Evolutionary conservation across 768 basidiomycete species (phyloP).

Genomic region (Termitomyces sp.): DNA sequence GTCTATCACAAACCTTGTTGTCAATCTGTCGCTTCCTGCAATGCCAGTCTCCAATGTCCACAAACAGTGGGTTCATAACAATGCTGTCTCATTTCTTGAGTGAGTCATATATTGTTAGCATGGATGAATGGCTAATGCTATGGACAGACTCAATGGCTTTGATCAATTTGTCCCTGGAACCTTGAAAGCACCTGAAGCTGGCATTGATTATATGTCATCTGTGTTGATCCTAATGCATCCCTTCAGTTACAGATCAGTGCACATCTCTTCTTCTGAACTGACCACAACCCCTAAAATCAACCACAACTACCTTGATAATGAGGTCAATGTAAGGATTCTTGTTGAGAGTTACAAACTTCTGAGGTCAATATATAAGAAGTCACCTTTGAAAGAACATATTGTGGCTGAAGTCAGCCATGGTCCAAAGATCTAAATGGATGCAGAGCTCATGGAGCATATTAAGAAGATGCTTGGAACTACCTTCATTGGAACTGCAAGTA

Average conservation of each 20-base stretch:
- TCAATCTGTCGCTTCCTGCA: neutral
- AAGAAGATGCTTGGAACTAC: neutral
- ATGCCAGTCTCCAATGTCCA: neutral
- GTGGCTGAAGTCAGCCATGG: neutral
- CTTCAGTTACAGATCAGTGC: constrained; percentile 36
- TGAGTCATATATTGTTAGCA: neutral
- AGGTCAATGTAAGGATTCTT: constrained; percentile 20
- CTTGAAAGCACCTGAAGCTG: constrained; percentile 3
- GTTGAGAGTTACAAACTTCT: constrained; percentile 17
- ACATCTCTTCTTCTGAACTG: constrained; percentile 18
- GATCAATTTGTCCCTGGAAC: neutral
- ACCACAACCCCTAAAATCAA: constrained; percentile 15
- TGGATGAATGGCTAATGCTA: too few species aligned
- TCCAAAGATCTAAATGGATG: neutral
- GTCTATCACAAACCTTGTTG: neutral
- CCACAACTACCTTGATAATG: constrained; percentile 13
- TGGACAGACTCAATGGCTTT: neutral
- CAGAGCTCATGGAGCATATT: neutral
- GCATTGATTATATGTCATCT: constrained; percentile 20
- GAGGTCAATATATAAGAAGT: constrained; percentile 10
- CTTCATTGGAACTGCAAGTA: constrained; percentile 4
- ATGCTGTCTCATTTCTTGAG: constrained; percentile 4
- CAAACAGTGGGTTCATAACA: neutral
- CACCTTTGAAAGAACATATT: neutral
- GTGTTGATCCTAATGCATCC: constrained; percentile 27